phyloP scores from a whole-genome alignment of 352 stramenopile genomes.

The Globisporangium spiculum region DNA sequence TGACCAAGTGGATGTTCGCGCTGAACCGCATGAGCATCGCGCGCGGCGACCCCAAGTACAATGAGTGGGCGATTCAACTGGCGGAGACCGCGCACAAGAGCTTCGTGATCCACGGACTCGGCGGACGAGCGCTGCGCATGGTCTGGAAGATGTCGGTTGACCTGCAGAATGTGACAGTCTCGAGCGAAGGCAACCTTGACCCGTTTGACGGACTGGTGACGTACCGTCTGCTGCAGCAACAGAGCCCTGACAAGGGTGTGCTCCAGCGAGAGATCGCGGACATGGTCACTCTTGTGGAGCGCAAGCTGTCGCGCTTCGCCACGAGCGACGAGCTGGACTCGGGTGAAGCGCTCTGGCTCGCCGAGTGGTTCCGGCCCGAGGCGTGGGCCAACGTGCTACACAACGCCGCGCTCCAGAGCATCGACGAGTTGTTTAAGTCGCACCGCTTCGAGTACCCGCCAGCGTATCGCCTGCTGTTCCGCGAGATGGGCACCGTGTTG shows the following conservation, averaged over 20 bases:
- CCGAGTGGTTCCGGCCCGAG: constrained; percentile 26
- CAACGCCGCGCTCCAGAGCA: constrained; percentile 17
- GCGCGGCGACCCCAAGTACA: constrained; percentile 15
- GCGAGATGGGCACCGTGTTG: constrained; percentile 33
- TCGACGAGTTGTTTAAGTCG: constrained; percentile 20
- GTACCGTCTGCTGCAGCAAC: constrained; percentile 25
- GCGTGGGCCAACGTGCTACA: constrained; percentile 18
- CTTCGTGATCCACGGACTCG: constrained; percentile 26
- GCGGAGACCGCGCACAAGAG: constrained; percentile 18
- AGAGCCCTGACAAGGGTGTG: constrained; percentile 14
- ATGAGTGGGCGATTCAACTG: constrained; percentile 24
- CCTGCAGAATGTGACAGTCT: constrained; percentile 27
- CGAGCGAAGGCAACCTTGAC: constrained; percentile 31
- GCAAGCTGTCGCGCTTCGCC: constrained; percentile 21
- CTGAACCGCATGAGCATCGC: constrained; percentile 27
- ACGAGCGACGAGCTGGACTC: constrained; percentile 29
- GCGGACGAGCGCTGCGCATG: constrained; percentile 22
- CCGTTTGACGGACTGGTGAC: constrained; percentile 29
- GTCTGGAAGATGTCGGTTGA: constrained; percentile 36
- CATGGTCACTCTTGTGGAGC: constrained; percentile 23
- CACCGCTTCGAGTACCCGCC: constrained; percentile 17
- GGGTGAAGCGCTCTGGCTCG: constrained; percentile 31
- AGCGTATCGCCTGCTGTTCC: constrained; percentile 28
- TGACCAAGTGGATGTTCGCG: constrained; percentile 44
- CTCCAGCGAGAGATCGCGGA: constrained; percentile 24